These are phyloP conservation scores for Serendipita sp. DNA, from an alignment of 768 basidiomycete genomes.

Conservation along the genomic window DNA sequence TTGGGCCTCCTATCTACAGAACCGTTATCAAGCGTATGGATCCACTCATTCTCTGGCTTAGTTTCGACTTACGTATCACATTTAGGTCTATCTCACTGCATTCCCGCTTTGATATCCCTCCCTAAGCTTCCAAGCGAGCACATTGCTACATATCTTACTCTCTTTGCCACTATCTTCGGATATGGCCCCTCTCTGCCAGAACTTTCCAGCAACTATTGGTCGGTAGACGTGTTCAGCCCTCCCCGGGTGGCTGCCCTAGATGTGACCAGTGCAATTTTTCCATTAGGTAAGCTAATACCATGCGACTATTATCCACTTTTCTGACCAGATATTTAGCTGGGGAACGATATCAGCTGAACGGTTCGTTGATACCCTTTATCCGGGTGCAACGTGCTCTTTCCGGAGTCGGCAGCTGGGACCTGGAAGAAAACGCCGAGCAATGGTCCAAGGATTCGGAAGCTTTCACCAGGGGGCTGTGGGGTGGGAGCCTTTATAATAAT, in stretches of 20 bases:
- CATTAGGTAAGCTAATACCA: not conserved
- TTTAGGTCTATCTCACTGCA: not conserved
- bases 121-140: not conserved
- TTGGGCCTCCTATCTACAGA: slow-evolving; percentile 3
- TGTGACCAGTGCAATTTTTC: slow-evolving; percentile 1
- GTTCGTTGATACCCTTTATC: slow-evolving; percentile 6
- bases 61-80: not conserved
- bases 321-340: not conserved
- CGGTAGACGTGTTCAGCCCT: not conserved
- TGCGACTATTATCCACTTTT: not conserved
- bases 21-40: not conserved
- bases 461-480: slow-evolving; percentile 15
- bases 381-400: not conserved
- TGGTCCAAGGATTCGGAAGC: slow-evolving; percentile 21
- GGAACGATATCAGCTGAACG: not conserved
- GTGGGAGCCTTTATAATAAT: not conserved
- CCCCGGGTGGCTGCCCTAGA: not conserved
- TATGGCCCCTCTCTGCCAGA: not conserved
- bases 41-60: not conserved
- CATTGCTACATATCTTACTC: not conserved
- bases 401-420: slow-evolving; percentile 15
- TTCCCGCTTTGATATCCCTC: not conserved
- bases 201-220: not conserved
- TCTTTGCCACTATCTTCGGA: not conserved
- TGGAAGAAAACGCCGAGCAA: not conserved